phyloP scores from a whole-genome alignment of 306 rosid species.

The Spatholobus suberectus region DNA sequence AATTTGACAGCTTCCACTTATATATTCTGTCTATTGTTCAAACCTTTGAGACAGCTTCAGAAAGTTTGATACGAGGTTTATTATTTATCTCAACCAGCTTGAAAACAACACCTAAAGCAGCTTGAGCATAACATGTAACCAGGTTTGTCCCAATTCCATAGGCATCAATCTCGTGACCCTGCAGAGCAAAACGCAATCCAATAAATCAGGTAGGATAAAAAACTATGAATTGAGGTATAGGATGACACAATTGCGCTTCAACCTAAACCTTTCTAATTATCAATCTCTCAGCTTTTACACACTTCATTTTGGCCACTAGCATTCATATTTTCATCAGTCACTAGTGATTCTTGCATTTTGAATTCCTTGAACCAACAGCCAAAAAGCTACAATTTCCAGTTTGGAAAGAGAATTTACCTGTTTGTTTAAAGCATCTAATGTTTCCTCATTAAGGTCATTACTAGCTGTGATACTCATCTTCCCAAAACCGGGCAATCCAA shows the following conservation, averaged over 20 bases:
- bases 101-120: conserved; percentile 91
- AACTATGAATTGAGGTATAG: background rate
- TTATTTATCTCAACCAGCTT: conserved; percentile 86
- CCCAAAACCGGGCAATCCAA: conserved; percentile 67
- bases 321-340: background rate
- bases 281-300: background rate
- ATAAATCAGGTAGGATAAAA: background rate
- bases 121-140: conserved; percentile 91
- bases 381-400: background rate
- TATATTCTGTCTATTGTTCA: conserved; percentile 17
- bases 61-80: conserved; percentile 86
- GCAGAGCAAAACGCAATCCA: conserved; percentile 13
- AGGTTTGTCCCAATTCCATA: conserved; percentile 88
- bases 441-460: conserved; percentile 97
- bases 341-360: background rate
- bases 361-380: conserved; percentile 10
- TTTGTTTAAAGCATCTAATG: conserved; percentile 95
- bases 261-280: background rate
- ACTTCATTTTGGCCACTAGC: background rate
- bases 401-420: conserved; percentile 60
- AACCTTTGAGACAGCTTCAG: conserved; percentile 91
- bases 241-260: background rate
- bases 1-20: too few species aligned
- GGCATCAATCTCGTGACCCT: conserved; percentile 90
- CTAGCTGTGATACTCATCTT: conserved; percentile 80